A percentile compares a stretch with the other conserved stretches of the same genome.
Conservation (phyloP, 129 eudicot species). For the Arctium minus region DNA sequence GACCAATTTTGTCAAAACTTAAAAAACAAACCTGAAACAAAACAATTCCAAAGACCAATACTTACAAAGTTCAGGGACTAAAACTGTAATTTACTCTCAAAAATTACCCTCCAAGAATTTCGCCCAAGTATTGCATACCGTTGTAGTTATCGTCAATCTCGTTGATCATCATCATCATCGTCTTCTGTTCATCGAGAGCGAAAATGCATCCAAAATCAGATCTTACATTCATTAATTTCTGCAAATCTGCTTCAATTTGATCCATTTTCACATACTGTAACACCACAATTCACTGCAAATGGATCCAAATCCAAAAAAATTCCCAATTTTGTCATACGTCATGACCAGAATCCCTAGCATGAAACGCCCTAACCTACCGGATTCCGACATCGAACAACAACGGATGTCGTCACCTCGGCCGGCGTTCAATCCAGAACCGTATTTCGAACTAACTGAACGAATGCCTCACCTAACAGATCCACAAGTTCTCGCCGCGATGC, state of each 20-base stretch:
- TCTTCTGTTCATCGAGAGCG: not conserved
- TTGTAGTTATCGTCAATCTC: not conserved
- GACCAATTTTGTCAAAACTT: too few relatives aligned
- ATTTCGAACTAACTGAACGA: constrained; percentile 57
- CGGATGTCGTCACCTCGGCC: constrained; percentile 15
- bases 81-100: not conserved
- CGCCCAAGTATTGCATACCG: constrained; percentile 14
- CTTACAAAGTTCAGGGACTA: not conserved
- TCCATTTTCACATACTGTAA: constrained; percentile 1
- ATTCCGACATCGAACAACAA: constrained; percentile 58
- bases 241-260: not conserved
- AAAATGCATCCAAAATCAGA: constrained; percentile 11
- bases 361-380: constrained; percentile 30
- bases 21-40: too few relatives aligned
- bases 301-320: constrained; percentile 67
- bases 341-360: constrained; percentile 60
- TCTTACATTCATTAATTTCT: constrained; percentile 8
- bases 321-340: constrained; percentile 75
- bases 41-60: not conserved
- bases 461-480: constrained; percentile 85
- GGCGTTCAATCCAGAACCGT: constrained; percentile 32
- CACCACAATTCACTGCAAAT: constrained; percentile 3
- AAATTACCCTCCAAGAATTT: constrained; percentile 19
- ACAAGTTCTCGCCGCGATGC: constrained; percentile 58
- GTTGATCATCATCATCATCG: not conserved